These are phyloP conservation scores for Fraxinus platypoda DNA, from an alignment of 305 asterid genomes.

Conservation along the genomic window DNA sequence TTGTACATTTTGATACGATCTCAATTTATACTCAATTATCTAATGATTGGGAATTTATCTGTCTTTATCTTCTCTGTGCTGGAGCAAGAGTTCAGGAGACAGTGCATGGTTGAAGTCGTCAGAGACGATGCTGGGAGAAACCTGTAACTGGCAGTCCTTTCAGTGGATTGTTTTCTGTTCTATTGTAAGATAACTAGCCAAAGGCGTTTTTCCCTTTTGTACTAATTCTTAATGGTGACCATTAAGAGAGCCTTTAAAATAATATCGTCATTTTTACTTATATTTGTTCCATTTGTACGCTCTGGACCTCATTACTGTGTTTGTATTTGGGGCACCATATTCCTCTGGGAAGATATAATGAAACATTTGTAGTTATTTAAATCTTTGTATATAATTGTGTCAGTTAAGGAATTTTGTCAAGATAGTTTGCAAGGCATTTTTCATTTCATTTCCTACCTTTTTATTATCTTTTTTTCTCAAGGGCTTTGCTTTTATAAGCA, in stretches of 20 bases:
- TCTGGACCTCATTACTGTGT: slow-evolving; percentile 29
- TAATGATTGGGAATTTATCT: slow-evolving; percentile 73
- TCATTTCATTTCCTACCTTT: slow-evolving; percentile 5
- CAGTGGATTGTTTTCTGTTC: slow-evolving; percentile 95
- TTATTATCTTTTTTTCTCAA: slow-evolving; percentile 14
- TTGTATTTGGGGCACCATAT: slow-evolving; percentile 36
- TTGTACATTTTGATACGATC: slow-evolving; percentile 60
- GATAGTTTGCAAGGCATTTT: slow-evolving; percentile 25
- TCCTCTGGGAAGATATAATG: slow-evolving; percentile 25
- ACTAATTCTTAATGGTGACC: slow-evolving; percentile 63
- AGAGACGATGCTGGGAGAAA: slow-evolving; percentile 57
- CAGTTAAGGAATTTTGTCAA: slow-evolving; percentile 16
- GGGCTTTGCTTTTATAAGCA: slow-evolving; percentile 17
- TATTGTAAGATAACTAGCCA: slow-evolving; percentile 92
- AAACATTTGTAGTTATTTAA: slow-evolving; percentile 14
- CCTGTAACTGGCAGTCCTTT: slow-evolving; percentile 81
- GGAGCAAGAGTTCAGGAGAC: slow-evolving; percentile 61
- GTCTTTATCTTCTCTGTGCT: slow-evolving; percentile 68
- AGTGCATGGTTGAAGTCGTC: slow-evolving; percentile 48
- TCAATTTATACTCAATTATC: slow-evolving; percentile 58
- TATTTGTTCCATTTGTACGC: slow-evolving; percentile 23
- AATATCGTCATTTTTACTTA: slow-evolving; percentile 26
- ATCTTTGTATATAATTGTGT: slow-evolving; percentile 4
- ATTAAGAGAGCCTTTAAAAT: slow-evolving; percentile 36
- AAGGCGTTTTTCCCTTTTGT: slow-evolving; percentile 71